phyloP scores from a whole-genome alignment of 768 basidiomycete species.

The Leccinum subtestaceum region DNA sequence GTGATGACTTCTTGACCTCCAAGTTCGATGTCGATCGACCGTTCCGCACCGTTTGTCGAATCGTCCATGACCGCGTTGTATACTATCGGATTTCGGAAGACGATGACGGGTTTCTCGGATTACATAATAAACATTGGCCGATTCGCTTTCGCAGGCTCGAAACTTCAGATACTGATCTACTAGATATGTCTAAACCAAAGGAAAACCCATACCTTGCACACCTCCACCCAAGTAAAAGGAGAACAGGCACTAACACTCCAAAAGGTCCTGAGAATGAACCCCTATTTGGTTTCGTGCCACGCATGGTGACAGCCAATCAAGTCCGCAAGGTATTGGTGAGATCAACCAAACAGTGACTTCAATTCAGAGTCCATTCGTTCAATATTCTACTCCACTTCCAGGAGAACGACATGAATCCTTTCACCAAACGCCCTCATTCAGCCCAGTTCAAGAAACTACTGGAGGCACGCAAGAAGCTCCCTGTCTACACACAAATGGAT shows the following conservation, averaged over 20 bases:
- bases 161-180: no score
- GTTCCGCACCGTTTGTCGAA: constrained; percentile 10
- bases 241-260: background rate
- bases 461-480: constrained; percentile 79
- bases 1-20: constrained; percentile 84
- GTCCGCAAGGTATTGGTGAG: constrained; percentile 70
- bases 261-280: constrained; percentile 47
- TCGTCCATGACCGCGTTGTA: constrained; percentile 18
- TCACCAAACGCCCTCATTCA: constrained; percentile 77
- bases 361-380: background rate
- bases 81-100: background rate
- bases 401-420: constrained; percentile 84
- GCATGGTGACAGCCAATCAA: constrained; percentile 63
- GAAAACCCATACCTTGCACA: constrained; percentile 60
- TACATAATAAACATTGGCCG: background rate
- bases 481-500: constrained; percentile 89
- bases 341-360: constrained; percentile 3
- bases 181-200: constrained; percentile 14
- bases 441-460: constrained; percentile 84
- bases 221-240: constrained; percentile 34
- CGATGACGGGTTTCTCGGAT: background rate
- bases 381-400: constrained; percentile 27
- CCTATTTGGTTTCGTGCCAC: constrained; percentile 69
- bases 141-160: no score
- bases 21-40: constrained; percentile 71